Conservation (phyloP, 306 rosid species). For the Vigna mungo region DNA sequence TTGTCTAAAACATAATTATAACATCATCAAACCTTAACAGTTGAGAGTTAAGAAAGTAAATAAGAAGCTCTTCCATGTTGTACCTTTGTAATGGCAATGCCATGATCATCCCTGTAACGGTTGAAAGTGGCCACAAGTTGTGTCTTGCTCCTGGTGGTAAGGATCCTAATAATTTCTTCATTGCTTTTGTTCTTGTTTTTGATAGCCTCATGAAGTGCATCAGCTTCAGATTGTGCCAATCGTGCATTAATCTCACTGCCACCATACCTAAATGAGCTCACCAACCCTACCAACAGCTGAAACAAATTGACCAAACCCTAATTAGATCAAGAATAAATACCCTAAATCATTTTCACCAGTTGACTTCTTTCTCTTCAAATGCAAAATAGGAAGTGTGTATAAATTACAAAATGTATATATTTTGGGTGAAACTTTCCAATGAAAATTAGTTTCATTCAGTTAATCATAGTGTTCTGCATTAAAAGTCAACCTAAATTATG, state of each 20-base stretch:
- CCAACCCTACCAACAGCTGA: constrained; percentile 76
- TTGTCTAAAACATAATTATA: too few species aligned
- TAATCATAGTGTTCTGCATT: not conserved
- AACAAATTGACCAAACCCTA: constrained; percentile 6
- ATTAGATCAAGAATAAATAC: not conserved
- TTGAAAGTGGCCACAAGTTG: constrained; percentile 82
- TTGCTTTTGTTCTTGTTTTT: constrained; percentile 52
- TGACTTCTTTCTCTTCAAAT: not conserved
- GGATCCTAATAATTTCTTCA: constrained; percentile 77
- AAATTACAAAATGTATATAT: not conserved
- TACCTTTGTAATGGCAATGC: constrained; percentile 79
- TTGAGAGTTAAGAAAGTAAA: not conserved
- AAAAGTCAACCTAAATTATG: not conserved
- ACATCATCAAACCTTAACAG: not conserved
- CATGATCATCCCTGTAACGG: constrained; percentile 69
- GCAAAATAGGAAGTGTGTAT: not conserved
- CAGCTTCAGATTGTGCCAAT: constrained; percentile 70
- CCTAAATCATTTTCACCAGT: not conserved
- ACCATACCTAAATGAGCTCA: constrained; percentile 59
- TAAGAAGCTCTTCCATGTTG: not conserved
- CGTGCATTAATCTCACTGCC: constrained; percentile 58
- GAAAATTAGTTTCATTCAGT: not conserved
- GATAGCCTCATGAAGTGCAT: constrained; percentile 66
- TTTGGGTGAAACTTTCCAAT: not conserved
- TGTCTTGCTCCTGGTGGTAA: constrained; percentile 74